A percentile compares a stretch with the other conserved stretches of the same genome.
Evolutionary conservation across 495 filamentous ascomycete genomes (phyloP).

Genomic region (Penicillium roqueforti): DNA sequence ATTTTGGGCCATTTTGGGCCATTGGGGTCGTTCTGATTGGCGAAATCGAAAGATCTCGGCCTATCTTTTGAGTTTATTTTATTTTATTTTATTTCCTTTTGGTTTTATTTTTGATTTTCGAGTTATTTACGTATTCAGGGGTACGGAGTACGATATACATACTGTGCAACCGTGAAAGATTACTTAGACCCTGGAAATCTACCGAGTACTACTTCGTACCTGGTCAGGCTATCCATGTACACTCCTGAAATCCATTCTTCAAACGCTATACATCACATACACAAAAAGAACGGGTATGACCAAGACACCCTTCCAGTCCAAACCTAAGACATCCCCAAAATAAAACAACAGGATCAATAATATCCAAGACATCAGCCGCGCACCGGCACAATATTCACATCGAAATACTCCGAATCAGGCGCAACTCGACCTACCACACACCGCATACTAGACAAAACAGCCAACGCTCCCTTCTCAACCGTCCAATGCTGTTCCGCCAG

Average conservation of each 20-base stretch:
- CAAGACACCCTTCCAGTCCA: background rate
- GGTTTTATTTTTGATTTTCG: no score
- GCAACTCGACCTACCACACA: conserved; percentile 34
- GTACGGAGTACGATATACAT: background rate
- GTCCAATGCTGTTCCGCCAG: conserved; percentile 27
- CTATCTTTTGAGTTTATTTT: background rate
- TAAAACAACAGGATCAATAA: no score
- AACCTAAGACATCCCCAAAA: background rate
- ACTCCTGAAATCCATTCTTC: background rate
- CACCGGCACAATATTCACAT: conserved; percentile 33
- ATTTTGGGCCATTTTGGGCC: background rate
- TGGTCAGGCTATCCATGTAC: no score
- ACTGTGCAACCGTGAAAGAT: no score
- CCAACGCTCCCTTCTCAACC: conserved; percentile 5
- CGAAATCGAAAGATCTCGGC: background rate
- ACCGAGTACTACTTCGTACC: no score
- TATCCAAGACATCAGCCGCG: background rate
- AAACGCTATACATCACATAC: background rate
- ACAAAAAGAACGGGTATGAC: background rate
- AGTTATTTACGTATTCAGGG: background rate
- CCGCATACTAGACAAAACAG: conserved; percentile 25
- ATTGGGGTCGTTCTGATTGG: background rate
- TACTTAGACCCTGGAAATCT: background rate
- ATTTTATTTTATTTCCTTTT: background rate
- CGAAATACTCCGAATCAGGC: conserved; percentile 31